Evolutionary conservation across 2,329 filamentous ascomycete species (phyloP).

Genomic region (Elsinoe batatas): DNA sequence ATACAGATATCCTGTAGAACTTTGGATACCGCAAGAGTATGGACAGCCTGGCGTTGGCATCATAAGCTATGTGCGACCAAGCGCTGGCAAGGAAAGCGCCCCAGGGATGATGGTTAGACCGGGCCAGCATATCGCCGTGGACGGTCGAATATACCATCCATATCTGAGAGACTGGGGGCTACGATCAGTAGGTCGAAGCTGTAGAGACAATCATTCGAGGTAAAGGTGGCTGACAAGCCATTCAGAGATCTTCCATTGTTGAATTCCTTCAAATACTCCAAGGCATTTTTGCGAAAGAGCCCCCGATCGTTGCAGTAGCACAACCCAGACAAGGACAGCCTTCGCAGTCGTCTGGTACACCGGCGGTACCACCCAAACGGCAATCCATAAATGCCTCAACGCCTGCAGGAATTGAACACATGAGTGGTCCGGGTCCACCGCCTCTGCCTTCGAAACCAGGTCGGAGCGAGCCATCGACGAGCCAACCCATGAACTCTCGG

Average conservation of each 20-base stretch:
- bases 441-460: slow-evolving; percentile 46
- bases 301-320: slow-evolving; percentile 71
- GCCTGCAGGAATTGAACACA: too few species aligned
- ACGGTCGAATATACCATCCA: slow-evolving; percentile 90
- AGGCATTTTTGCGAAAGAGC: slow-evolving; percentile 88
- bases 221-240: slow-evolving; percentile 39
- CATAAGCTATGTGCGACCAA: slow-evolving; percentile 72
- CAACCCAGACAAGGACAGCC: not conserved
- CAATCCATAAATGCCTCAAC: not conserved
- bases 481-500: not conserved
- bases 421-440: slow-evolving; percentile 28
- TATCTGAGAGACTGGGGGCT: slow-evolving; percentile 85
- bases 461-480: slow-evolving; percentile 22
- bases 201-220: not conserved
- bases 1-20: slow-evolving; percentile 80
- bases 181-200: not conserved
- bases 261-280: slow-evolving; percentile 75
- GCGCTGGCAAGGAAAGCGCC: slow-evolving; percentile 30
- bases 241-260: slow-evolving; percentile 66
- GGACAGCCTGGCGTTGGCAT: slow-evolving; percentile 62
- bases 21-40: slow-evolving; percentile 91
- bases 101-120: slow-evolving; percentile 68
- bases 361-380: not conserved
- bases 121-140: slow-evolving; percentile 88
- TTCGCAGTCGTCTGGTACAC: slow-evolving; percentile 52